Evolutionary conservation across 2,329 filamentous ascomycete genomes (phyloP).

Genomic region (Alternaria ethzedia): DNA sequence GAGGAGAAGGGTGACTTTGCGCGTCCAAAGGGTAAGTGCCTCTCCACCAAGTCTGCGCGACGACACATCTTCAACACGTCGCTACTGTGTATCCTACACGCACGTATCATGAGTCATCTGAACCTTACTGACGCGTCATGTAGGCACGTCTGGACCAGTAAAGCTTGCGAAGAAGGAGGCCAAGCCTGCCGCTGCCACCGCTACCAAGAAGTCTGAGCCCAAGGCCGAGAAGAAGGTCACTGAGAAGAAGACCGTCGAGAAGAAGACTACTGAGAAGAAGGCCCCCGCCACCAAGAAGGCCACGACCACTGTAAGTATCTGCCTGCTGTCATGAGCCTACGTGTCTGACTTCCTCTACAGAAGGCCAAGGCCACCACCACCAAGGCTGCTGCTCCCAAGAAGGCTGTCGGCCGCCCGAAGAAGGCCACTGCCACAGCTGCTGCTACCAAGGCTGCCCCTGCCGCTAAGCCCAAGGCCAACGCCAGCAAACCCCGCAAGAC

Average conservation of each 20-base stretch:
- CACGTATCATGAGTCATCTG: neutral
- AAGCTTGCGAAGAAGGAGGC: slow-evolving; percentile 85
- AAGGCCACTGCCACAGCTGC: slow-evolving; percentile 29
- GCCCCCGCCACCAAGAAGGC: slow-evolving; percentile 30
- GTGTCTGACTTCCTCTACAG: slow-evolving; percentile 25
- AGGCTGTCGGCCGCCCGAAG: slow-evolving; percentile 25
- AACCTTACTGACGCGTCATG: slow-evolving; percentile 31
- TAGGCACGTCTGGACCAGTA: slow-evolving; percentile 84
- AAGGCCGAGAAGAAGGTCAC: slow-evolving; percentile 43
- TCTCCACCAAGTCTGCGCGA: neutral
- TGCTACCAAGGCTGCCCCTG: slow-evolving; percentile 37
- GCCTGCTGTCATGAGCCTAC: neutral
- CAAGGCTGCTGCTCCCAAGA: slow-evolving; percentile 31
- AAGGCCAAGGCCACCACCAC: slow-evolving; percentile 35
- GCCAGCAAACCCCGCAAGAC: slow-evolving; percentile 57
- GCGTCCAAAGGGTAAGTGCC: slow-evolving; percentile 84
- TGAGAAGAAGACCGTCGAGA: slow-evolving; percentile 27
- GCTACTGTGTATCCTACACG: neutral
- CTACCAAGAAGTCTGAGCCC: slow-evolving; percentile 38
- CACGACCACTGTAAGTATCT: slow-evolving; percentile 31
- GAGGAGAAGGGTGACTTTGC: slow-evolving; percentile 87
- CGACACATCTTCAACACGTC: neutral
- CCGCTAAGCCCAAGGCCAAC: slow-evolving; percentile 53
- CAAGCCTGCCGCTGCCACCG: slow-evolving; percentile 37
- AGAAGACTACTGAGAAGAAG: slow-evolving; percentile 43